Percentiles rank a stretch among this genome's conserved stretches.
Conservation (phyloP, 352 stramenopile genomes). For the Globisporangium barbulae region DNA sequence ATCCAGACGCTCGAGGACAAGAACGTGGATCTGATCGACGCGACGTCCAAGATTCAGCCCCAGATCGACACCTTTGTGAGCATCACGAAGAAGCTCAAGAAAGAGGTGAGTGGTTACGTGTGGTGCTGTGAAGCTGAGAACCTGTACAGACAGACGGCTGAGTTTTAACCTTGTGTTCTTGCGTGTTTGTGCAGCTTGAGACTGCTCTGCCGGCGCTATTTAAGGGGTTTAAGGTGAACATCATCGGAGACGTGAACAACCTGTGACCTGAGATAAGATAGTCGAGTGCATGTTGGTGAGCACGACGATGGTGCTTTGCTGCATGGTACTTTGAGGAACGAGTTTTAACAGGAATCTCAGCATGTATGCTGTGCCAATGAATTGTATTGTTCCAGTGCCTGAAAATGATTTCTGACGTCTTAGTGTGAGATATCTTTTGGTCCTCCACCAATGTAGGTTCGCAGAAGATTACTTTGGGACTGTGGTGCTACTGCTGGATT, state of each 20-base stretch:
- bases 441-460: no score
- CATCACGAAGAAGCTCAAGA: constrained; percentile 67
- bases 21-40: constrained; percentile 64
- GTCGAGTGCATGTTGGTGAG: not conserved
- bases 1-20: constrained; percentile 70
- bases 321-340: not conserved
- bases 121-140: not conserved
- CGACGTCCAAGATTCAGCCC: constrained; percentile 43
- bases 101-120: constrained; percentile 34
- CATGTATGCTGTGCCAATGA: not conserved
- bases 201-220: constrained; percentile 54
- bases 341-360: not conserved
- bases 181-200: constrained; percentile 40
- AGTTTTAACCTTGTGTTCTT: constrained; percentile 7
- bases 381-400: no score
- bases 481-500: no score
- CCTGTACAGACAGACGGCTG: not conserved
- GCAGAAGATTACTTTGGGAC: no score
- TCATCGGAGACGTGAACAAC: constrained; percentile 79
- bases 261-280: constrained; percentile 26
- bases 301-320: not conserved
- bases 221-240: constrained; percentile 78
- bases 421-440: no score
- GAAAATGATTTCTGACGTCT: no score
- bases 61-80: constrained; percentile 50